Base-by-base conservation (phyloP, 257 asterid genomes). In the Parsonsia alboflavescens region DNA sequence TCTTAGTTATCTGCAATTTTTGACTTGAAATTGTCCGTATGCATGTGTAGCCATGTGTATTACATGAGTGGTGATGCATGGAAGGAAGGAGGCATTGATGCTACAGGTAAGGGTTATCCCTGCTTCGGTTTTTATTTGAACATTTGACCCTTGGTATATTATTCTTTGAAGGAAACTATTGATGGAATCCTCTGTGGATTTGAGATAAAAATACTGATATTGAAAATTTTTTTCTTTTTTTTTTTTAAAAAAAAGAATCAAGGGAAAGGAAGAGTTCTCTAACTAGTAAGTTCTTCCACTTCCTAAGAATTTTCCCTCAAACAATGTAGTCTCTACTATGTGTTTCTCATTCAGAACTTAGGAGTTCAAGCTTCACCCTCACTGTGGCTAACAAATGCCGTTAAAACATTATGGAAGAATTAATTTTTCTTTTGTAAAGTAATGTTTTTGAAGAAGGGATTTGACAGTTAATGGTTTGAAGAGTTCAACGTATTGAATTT, bases 51-150 rank as follows among this genome's bases (percentile, higher is more conserved):
- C 85, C 99, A 95, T 84, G 97, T 95, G 44, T 93, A 89, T 88
- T 95, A 95, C 88, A 95, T 95, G 98, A 95, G 99, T 80, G 99
- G 99, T 71, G 99, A 95, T 87, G 98, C 98, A 24, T 95, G 99
- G 99, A 95, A 95, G 86, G 98, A 93, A 85, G 99, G 99, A 81
- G 99, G 99, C 50, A 95, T 95, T 73, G 99, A 95, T 87, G 98
- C 97, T 71, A 95, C 99, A 64, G 99, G 99, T 93, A 62, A 85
- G 91, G 81, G 73, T 79, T 74, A 45, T 79, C 82, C 42, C 61
- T 28, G 46, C 59, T 59, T 48, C 68, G 68, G 53, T 28, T n/a
- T 59, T 50, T 26, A 12, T 69, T 61, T 45, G 28, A 64, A 57
- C n/a, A 33, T 52, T 64, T 16, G 28, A 65, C 48, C 49, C 36